Evolutionary conservation across 1,139 yeast species (phyloP).

Genomic region (Geotrichum bryndzae): DNA sequence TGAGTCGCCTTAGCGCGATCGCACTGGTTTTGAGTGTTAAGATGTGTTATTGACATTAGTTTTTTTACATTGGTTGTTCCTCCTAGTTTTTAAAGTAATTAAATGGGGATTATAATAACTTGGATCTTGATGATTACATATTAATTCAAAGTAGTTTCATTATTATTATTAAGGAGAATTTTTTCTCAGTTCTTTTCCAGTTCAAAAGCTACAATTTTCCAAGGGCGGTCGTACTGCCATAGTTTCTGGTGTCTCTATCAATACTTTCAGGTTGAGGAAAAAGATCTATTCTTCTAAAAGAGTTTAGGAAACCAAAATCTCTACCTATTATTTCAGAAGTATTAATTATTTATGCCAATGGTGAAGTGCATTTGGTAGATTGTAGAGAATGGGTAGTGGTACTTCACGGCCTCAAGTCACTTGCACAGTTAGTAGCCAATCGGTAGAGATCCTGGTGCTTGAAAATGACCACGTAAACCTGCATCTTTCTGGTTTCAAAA

Average conservation of each 20-base stretch:
- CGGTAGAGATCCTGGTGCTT: neutral
- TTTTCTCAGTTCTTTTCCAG: neutral
- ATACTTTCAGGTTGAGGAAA: neutral
- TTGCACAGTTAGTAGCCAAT: neutral
- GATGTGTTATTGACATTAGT: neutral
- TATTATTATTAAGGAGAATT: neutral
- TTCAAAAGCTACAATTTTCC: neutral
- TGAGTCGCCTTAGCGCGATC: no score
- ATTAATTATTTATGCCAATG: no score
- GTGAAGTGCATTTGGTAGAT: neutral
- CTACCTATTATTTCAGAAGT: no score
- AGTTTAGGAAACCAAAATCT: no score
- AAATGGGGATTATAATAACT: neutral
- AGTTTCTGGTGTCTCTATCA: no score
- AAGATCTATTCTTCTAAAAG: neutral
- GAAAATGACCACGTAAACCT: neutral
- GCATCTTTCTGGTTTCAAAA: neutral
- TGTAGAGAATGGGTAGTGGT: neutral
- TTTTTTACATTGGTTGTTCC: neutral
- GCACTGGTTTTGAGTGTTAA: no score
- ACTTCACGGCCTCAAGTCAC: neutral
- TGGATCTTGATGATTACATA: neutral
- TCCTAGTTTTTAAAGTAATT: neutral
- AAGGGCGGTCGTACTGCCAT: no score
- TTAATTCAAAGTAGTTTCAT: neutral